phyloP scores from a whole-genome alignment of 345 rosid species.

The Kernera saxatilis region DNA sequence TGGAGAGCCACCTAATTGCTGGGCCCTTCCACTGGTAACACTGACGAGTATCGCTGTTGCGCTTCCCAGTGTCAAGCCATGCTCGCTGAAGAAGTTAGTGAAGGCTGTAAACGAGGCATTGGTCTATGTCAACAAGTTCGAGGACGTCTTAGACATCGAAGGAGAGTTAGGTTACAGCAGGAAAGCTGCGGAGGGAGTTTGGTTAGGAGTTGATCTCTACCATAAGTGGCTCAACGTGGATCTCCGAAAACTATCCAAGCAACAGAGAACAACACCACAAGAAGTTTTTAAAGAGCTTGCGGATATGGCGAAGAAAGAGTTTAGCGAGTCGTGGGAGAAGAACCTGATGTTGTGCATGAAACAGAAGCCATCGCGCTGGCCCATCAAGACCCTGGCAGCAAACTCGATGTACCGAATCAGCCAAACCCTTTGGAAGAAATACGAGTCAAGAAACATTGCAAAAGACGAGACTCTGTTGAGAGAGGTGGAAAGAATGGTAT shows the following conservation, averaged over 20 bases:
- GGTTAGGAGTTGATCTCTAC: slow-evolving; percentile 62
- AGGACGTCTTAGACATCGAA: slow-evolving; percentile 34
- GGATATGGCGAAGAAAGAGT: slow-evolving; percentile 43
- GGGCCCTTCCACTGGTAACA: slow-evolving; percentile 78
- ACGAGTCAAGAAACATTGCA: slow-evolving; percentile 18
- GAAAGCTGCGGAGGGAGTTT: slow-evolving; percentile 55
- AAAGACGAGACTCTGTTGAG: slow-evolving; percentile 36
- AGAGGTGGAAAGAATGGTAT: slow-evolving; percentile 42
- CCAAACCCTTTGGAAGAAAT: slow-evolving; percentile 46
- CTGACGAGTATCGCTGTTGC: slow-evolving; percentile 60
- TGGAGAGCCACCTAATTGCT: slow-evolving; percentile 60
- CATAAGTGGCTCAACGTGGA: slow-evolving; percentile 65
- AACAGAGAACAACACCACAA: slow-evolving; percentile 33
- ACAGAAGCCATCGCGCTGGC: slow-evolving; percentile 59
- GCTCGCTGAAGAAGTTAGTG: slow-evolving; percentile 35
- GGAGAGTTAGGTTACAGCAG: slow-evolving; percentile 37
- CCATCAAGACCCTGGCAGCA: slow-evolving; percentile 56
- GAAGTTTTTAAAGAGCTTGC: slow-evolving; percentile 49
- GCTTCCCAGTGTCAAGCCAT: slow-evolving; percentile 41
- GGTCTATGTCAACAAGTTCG: slow-evolving; percentile 44
- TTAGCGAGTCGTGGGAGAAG: slow-evolving; percentile 34
- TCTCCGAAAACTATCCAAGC: slow-evolving; percentile 40
- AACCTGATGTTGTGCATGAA: slow-evolving; percentile 19
- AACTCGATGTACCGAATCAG: slow-evolving; percentile 74
- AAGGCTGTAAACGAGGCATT: slow-evolving; percentile 58